Conservation (phyloP, 441 rosid species). For the Populus hybrid region DNA sequence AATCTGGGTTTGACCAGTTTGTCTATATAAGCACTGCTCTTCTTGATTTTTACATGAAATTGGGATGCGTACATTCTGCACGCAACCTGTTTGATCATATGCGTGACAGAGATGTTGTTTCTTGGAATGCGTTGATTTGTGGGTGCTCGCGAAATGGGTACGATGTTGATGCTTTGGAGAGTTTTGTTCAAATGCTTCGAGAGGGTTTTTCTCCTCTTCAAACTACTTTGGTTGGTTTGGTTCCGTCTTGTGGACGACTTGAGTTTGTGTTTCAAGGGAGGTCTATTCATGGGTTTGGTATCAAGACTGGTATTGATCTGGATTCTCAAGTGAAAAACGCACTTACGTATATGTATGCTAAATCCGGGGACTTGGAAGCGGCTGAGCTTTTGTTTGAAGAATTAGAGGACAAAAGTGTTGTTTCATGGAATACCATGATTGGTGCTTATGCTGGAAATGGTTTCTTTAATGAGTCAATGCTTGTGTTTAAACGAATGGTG, state of each 20-base stretch:
- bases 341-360: slow-evolving; percentile 61
- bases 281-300: slow-evolving; percentile 55
- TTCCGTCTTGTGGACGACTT: slow-evolving; percentile 55
- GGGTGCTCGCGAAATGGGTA: slow-evolving; percentile 65
- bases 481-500: slow-evolving; percentile 52
- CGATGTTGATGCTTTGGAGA: slow-evolving; percentile 37
- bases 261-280: slow-evolving; percentile 55
- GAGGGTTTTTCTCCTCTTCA: slow-evolving; percentile 51
- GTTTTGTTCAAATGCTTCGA: slow-evolving; percentile 50
- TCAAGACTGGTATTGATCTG: slow-evolving; percentile 48
- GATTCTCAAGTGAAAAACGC: slow-evolving; percentile 58
- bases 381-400: slow-evolving; percentile 45
- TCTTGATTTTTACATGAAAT: slow-evolving; percentile 38
- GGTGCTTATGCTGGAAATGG: slow-evolving; percentile 65
- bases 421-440: slow-evolving; percentile 53
- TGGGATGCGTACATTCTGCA: slow-evolving; percentile 44
- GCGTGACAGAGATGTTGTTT: slow-evolving; percentile 61
- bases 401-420: slow-evolving; percentile 43
- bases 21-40: slow-evolving; percentile 59
- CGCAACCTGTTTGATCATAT: slow-evolving; percentile 55
- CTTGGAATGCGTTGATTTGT: slow-evolving; percentile 80
- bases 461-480: slow-evolving; percentile 41
- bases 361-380: slow-evolving; percentile 45
- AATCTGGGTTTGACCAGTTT: slow-evolving; percentile 48
- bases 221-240: slow-evolving; percentile 53